Evolutionary conservation across 2,329 filamentous ascomycete species (phyloP).

Genomic region (Aspergillus aculeatus): DNA sequence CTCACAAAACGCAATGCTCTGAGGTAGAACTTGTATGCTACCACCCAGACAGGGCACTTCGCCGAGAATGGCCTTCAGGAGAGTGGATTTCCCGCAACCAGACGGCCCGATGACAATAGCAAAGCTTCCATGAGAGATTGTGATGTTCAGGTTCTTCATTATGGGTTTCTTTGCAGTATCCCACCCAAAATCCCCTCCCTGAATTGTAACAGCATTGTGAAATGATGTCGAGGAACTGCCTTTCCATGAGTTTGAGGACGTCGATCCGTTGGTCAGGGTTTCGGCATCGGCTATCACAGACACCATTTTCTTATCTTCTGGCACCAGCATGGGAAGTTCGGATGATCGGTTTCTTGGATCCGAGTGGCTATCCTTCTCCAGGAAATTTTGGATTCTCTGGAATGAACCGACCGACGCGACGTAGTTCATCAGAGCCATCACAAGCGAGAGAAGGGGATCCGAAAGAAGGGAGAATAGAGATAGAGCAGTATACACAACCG

Average conservation of each 20-base stretch:
- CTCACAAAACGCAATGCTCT: constrained; percentile 43
- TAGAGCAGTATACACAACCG: constrained; percentile 48
- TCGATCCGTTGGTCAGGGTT: constrained; percentile 23
- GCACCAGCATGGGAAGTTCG: constrained; percentile 15
- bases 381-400: constrained; percentile 47
- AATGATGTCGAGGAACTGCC: constrained; percentile 13
- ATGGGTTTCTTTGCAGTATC: constrained; percentile 42
- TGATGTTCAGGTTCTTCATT: constrained; percentile 43
- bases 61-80: constrained; percentile 48
- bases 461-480: constrained; percentile 49
- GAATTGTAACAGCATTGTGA: constrained; percentile 39
- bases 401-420: constrained; percentile 49
- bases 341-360: constrained; percentile 24
- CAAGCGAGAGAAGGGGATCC: constrained; percentile 47
- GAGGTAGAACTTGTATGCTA: constrained; percentile 30
- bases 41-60: constrained; percentile 41
- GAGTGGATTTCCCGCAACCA: constrained; percentile 54
- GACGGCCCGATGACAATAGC: constrained; percentile 53
- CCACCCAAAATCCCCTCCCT: constrained; percentile 51
- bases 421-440: constrained; percentile 47
- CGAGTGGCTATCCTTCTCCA: constrained; percentile 34
- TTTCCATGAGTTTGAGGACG: constrained; percentile 24
- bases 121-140: constrained; percentile 44
- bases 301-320: constrained; percentile 20
- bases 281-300: constrained; percentile 26